Evolutionary conservation across 495 filamentous ascomycete genomes (phyloP).

Genomic region (Xylaria grammica): DNA sequence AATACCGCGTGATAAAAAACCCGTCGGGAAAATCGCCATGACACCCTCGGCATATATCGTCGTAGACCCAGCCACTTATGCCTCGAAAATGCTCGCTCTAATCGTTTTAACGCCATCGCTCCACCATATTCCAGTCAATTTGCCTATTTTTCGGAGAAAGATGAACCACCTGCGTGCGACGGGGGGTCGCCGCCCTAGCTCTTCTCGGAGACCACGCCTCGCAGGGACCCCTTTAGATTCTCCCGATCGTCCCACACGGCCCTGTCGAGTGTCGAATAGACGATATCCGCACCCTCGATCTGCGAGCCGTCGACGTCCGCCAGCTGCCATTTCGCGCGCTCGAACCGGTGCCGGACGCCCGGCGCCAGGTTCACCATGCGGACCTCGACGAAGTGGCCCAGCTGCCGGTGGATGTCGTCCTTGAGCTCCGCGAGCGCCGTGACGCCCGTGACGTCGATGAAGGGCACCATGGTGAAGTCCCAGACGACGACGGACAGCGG

Average conservation of each 20-base stretch:
- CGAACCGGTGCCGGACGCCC: slow-evolving; percentile 34
- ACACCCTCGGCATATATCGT: no score
- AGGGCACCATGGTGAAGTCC: slow-evolving; percentile 38
- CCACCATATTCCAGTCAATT: not conserved
- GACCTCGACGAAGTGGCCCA: slow-evolving; percentile 36
- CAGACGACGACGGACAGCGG: slow-evolving; percentile 35
- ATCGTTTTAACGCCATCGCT: not conserved
- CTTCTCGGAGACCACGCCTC: slow-evolving; percentile 35
- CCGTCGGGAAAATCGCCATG: no score
- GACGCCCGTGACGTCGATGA: slow-evolving; percentile 40
- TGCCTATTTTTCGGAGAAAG: not conserved
- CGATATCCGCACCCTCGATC: slow-evolving; percentile 30
- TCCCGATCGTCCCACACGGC: slow-evolving; percentile 38
- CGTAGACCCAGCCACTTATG: not conserved
- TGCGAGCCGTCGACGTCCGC: slow-evolving; percentile 32
- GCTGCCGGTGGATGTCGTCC: slow-evolving; percentile 33
- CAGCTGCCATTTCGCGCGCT: slow-evolving; percentile 37
- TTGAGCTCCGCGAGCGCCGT: slow-evolving; percentile 39
- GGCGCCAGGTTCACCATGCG: slow-evolving; percentile 36
- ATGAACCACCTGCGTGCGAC: not conserved
- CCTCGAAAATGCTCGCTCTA: not conserved
- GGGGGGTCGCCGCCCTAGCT: not conserved
- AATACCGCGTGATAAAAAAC: no score
- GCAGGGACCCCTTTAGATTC: slow-evolving; percentile 32
- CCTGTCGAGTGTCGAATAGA: slow-evolving; percentile 35